These are phyloP conservation scores for Scheffersomyces quercinus DNA, from an alignment of 1,139 yeast species.

Conservation along the genomic window DNA sequence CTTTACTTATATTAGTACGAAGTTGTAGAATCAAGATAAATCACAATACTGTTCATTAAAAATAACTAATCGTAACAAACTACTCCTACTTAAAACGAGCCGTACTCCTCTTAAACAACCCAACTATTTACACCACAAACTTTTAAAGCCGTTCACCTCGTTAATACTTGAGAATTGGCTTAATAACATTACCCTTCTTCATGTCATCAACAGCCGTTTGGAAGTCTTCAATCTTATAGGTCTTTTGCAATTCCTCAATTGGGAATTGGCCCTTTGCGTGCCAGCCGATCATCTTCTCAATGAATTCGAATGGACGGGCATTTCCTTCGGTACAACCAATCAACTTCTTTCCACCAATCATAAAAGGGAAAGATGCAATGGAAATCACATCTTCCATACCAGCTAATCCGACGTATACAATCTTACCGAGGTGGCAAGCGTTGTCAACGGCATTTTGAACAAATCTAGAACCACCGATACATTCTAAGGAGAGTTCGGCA, in stretches of 20 bases:
- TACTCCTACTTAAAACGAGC: too few relatives aligned
- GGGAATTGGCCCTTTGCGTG: slow-evolving; percentile 5
- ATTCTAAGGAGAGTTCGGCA: slow-evolving; percentile 7
- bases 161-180: slow-evolving; percentile 5
- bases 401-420: slow-evolving; percentile 6
- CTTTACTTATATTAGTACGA: too few relatives aligned
- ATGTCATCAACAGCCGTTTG: slow-evolving; percentile 6
- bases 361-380: slow-evolving; percentile 7
- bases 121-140: too few relatives aligned
- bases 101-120: too few relatives aligned
- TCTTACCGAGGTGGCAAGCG: slow-evolving; percentile 4
- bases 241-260: slow-evolving; percentile 4
- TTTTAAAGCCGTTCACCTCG: neutral
- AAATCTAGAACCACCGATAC: slow-evolving; percentile 6
- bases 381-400: slow-evolving; percentile 1
- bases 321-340: slow-evolving; percentile 9
- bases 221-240: slow-evolving; percentile 5
- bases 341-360: slow-evolving; percentile 6
- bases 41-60: too few relatives aligned
- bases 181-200: slow-evolving; percentile 5
- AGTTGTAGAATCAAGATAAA: too few relatives aligned
- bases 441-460: slow-evolving; percentile 6
- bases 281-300: slow-evolving; percentile 8
- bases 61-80: too few relatives aligned
- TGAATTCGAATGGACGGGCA: slow-evolving; percentile 5